A percentile compares a stretch with the other conserved stretches of the same genome.
Evolutionary conservation across 169 alveolate species (phyloP).

Genomic region (Hammondia hammondi): DNA sequence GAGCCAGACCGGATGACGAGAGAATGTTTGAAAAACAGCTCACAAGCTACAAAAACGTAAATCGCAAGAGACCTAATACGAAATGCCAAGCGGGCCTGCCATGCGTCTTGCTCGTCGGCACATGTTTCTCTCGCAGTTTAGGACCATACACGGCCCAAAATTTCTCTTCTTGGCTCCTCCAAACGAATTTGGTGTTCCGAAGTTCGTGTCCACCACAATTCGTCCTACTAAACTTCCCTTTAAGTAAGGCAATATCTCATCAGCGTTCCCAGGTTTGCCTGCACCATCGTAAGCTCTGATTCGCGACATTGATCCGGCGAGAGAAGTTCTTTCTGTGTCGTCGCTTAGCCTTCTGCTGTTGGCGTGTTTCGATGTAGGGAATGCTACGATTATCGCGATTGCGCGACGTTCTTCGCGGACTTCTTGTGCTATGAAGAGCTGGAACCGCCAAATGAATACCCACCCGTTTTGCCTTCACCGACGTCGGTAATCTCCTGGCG

Average conservation of each 20-base stretch:
- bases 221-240: constrained; percentile 81
- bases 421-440: constrained; percentile 85
- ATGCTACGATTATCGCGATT: constrained; percentile 80
- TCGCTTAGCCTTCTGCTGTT: neutral
- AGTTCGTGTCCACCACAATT: constrained; percentile 85
- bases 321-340: neutral
- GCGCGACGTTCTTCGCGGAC: constrained; percentile 81
- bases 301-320: no score
- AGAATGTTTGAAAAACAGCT: no score
- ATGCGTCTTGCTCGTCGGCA: neutral
- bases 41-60: no score
- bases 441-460: constrained; percentile 81
- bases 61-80: neutral
- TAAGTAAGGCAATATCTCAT: neutral
- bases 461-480: constrained; percentile 84
- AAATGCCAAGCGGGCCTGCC: neutral
- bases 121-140: constrained; percentile 21
- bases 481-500: constrained; percentile 82
- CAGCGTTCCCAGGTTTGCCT: no score
- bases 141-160: constrained; percentile 16
- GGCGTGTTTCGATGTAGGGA: constrained; percentile 67
- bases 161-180: constrained; percentile 83
- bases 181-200: constrained; percentile 86
- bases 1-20: no score
- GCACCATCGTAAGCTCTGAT: no score